Base-by-base conservation (phyloP, 176 grass and related monocot genomes). In the Hyparrhenia diplandra region DNA sequence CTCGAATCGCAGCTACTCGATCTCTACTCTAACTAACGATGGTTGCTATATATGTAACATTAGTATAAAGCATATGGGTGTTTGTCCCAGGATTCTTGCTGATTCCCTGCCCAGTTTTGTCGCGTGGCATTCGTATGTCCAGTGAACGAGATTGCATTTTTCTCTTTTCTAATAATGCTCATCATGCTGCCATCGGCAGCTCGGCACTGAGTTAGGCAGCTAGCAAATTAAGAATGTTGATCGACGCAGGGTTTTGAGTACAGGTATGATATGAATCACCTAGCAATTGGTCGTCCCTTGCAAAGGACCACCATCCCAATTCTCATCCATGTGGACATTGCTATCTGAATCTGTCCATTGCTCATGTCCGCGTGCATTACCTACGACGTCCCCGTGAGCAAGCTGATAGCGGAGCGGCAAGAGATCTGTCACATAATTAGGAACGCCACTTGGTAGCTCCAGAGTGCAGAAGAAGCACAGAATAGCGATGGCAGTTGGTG, bases 21-120 rank as follows among this genome's bases (percentile, higher is more conserved):
- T 14, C 13, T 37, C 42, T 37, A 24, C n/a, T 14, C n/a, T 82
- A 82, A 74, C 47, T 57, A 43, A 43, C 16, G 13, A 30, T 65
- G 43, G 42, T 29, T 13, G 2, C 2, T 10, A 30, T 52, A 20
- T 9, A 55, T n/a, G n/a, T n/a, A 83, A 37, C 52, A 55, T 54
- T 73, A 47, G 24, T 72, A 73, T 31, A 81, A n/a, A 39, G 67
- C 10, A 11, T 30, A 45, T 29, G 28, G 39, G 24, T 12, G 66
- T 68, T 31, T 27, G 24, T 69, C 13, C 47, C 47, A 17, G 25
- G 82, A 77, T 84, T 76, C 82, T 84, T 34, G 64, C 36, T 61
- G 82, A 61, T 69, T 60, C 34, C 9, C 27, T 77, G 31, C 23
- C 5, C 21, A 28, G 31, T 11, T 31, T 66, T 16, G 77, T 67